These are phyloP conservation scores for Lasiosphaeris hirsuta DNA, from an alignment of 495 filamentous ascomycete genomes.

Conservation along the genomic window DNA sequence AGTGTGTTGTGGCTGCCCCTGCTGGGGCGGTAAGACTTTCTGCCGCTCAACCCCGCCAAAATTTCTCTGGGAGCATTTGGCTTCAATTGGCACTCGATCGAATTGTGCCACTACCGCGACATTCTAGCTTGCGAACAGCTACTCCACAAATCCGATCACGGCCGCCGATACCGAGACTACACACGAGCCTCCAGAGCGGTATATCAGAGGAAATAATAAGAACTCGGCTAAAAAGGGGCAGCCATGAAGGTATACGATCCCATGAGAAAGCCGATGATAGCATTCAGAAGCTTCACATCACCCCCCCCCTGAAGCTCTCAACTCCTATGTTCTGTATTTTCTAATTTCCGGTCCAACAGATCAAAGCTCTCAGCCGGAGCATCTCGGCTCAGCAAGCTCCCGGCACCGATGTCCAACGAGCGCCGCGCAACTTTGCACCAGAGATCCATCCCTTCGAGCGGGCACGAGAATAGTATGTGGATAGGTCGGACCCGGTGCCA, in stretches of 20 bases:
- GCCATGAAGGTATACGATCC: constrained; percentile 26
- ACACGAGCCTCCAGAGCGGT: no score
- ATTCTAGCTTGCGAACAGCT: background rate
- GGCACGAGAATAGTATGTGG: constrained; percentile 72
- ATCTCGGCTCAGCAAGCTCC: constrained; percentile 73
- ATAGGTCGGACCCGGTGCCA: no score
- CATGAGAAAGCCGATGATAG: background rate
- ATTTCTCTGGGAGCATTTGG: constrained; percentile 18
- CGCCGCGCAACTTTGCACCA: constrained; percentile 79
- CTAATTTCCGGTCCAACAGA: constrained; percentile 42
- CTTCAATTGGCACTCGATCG: background rate
- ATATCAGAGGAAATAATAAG: background rate
- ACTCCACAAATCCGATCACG: background rate
- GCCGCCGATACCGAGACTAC: background rate
- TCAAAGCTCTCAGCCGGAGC: constrained; percentile 84
- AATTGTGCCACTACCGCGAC: background rate
- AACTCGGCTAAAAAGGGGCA: background rate
- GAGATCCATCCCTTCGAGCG: constrained; percentile 92
- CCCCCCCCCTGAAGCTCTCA: background rate
- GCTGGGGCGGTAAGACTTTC: constrained; percentile 21
- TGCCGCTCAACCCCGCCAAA: constrained; percentile 36
- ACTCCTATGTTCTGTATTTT: background rate
- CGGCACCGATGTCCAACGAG: constrained; percentile 60
- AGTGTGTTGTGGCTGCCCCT: constrained; percentile 7
- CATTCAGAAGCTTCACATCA: background rate